A percentile compares a stretch with the other conserved stretches of the same genome.
phyloP scores from a whole-genome alignment of 192 early-diverging fungal species.

The Coemansia umbellata region DNA sequence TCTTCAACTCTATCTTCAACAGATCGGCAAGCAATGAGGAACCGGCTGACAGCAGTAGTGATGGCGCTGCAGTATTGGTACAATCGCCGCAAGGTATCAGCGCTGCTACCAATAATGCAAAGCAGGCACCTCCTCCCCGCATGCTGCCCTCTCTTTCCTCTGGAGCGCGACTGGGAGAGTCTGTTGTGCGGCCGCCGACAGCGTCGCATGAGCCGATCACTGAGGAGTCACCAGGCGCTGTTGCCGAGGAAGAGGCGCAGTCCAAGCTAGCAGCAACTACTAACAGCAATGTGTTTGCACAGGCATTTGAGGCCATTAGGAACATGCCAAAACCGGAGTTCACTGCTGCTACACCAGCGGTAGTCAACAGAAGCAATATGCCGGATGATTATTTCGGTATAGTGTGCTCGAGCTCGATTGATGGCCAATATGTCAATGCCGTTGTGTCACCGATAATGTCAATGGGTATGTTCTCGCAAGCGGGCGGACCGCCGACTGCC shows the following conservation, averaged over 20 bases:
- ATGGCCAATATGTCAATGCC: background rate
- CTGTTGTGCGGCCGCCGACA: background rate
- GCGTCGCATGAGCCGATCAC: slow-evolving; percentile 13
- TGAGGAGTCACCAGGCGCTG: slow-evolving; percentile 10
- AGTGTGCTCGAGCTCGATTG: slow-evolving; percentile 2
- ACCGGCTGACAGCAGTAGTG: background rate
- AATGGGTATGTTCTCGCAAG: background rate
- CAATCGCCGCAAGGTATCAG: background rate
- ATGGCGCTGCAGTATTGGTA: background rate
- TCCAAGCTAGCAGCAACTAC: too few species aligned
- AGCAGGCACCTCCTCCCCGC: background rate
- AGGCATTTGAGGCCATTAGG: background rate
- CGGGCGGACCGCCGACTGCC: slow-evolving; percentile 7
- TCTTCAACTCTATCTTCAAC: slow-evolving; percentile 27
- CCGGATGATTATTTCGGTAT: slow-evolving; percentile 34
- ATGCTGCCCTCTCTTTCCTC: slow-evolving; percentile 13
- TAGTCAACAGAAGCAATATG: background rate
- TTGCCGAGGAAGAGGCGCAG: background rate
- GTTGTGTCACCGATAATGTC: slow-evolving; percentile 8
- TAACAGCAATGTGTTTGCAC: background rate
- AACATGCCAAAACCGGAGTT: background rate
- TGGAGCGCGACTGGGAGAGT: slow-evolving; percentile 2
- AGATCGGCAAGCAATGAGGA: background rate
- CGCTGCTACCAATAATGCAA: background rate
- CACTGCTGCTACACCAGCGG: background rate